phyloP scores from a whole-genome alignment of 179 eudicot species.

The Actinidia arguta region DNA sequence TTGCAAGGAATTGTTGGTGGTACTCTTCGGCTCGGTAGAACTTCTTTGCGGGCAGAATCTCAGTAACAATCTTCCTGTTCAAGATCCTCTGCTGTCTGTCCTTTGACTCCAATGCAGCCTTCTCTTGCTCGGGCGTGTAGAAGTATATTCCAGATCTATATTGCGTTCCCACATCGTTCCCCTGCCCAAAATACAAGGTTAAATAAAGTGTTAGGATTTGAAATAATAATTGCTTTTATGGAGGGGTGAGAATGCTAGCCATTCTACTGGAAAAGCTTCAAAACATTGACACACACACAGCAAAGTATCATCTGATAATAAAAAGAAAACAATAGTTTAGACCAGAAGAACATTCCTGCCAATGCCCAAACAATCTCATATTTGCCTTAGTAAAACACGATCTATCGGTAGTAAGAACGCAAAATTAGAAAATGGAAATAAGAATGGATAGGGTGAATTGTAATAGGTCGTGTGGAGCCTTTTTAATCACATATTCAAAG shows the following conservation, averaged over 20 bases:
- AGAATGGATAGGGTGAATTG: too few relatives aligned
- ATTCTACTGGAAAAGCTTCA: neutral
- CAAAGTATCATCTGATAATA: too few relatives aligned
- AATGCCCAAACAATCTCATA: too few relatives aligned
- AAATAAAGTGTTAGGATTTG: neutral
- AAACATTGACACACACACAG: too few relatives aligned
- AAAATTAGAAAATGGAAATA: too few relatives aligned
- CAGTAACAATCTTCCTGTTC: conserved; percentile 81
- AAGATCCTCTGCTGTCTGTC: conserved; percentile 71
- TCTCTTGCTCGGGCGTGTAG: conserved; percentile 89
- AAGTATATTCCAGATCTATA: conserved; percentile 97
- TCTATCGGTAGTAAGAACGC: too few relatives aligned
- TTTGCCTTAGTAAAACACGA: too few relatives aligned
- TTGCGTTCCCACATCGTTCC: conserved; percentile 90
- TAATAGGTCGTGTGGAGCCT: too few relatives aligned
- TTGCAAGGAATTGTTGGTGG: conserved; percentile 95
- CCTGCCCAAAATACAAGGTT: conserved; percentile 43
- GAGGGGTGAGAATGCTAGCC: neutral
- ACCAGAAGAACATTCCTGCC: neutral
- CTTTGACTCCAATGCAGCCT: conserved; percentile 72
- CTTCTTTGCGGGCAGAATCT: conserved; percentile 93
- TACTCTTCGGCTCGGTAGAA: conserved; percentile 95
- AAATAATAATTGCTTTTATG: neutral
- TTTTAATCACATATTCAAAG: too few relatives aligned
- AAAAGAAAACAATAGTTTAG: too few relatives aligned